Conservation (phyloP, 176 grass and related monocot species). For the Carex scoparia region DNA sequence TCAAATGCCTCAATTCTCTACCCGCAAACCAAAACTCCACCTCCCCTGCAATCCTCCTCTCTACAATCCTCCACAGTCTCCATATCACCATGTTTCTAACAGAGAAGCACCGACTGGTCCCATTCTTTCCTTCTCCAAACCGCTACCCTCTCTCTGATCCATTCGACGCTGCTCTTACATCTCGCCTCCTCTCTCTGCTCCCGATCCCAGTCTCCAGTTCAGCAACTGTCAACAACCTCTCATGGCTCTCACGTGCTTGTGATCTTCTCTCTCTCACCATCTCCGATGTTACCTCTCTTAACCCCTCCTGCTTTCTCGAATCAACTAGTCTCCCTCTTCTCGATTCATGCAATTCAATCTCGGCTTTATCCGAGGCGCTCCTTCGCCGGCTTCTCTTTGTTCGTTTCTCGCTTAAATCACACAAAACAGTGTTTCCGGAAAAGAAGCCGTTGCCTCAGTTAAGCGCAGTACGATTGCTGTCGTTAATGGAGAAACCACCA, state of each 20-base stretch:
- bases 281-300: constrained; percentile 15
- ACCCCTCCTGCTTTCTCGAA: constrained; percentile 27
- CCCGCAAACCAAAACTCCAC: not conserved
- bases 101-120: constrained; percentile 43
- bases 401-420: constrained; percentile 56
- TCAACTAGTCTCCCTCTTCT: constrained; percentile 50
- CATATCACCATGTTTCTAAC: constrained; percentile 54
- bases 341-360: constrained; percentile 57
- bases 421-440: not conserved
- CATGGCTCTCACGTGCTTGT: constrained; percentile 31
- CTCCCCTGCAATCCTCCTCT: not conserved
- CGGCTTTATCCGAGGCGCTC: constrained; percentile 41
- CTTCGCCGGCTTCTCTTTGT: constrained; percentile 54
- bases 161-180: constrained; percentile 34
- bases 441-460: constrained; percentile 25
- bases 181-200: constrained; percentile 32
- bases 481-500: constrained; percentile 13
- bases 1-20: not conserved
- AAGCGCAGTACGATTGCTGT: constrained; percentile 21
- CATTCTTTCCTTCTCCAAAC: not conserved
- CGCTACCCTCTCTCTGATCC: not conserved
- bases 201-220: constrained; percentile 28
- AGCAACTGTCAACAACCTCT: constrained; percentile 20
- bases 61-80: not conserved
- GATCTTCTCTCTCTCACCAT: constrained; percentile 52